phyloP scores from a whole-genome alignment of 2,329 filamentous ascomycete species.

The Alternaria ventricosa region DNA sequence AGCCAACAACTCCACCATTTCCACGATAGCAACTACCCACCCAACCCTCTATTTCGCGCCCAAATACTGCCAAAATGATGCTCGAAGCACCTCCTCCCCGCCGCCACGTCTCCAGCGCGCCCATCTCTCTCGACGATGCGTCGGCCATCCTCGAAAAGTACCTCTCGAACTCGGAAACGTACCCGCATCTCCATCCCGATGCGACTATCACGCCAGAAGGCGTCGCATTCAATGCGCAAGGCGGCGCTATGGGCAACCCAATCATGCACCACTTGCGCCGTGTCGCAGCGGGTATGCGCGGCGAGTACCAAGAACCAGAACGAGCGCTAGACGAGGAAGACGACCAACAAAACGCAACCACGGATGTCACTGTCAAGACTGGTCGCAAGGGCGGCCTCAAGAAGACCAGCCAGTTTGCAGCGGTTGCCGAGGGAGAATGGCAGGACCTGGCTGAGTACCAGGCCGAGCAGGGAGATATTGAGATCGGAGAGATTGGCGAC shows the following conservation, averaged over 20 bases:
- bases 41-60: not conserved
- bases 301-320: slow-evolving; percentile 58
- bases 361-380: not conserved
- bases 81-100: slow-evolving; percentile 47
- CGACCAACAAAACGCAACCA: slow-evolving; percentile 15
- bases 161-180: slow-evolving; percentile 47
- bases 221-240: slow-evolving; percentile 51
- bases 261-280: slow-evolving; percentile 61
- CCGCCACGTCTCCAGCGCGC: slow-evolving; percentile 38
- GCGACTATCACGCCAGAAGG: slow-evolving; percentile 53
- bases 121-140: slow-evolving; percentile 45
- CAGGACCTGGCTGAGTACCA: slow-evolving; percentile 55
- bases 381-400: slow-evolving; percentile 7
- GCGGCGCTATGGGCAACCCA: slow-evolving; percentile 55
- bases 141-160: slow-evolving; percentile 49
- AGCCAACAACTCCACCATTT: not conserved
- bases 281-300: slow-evolving; percentile 59
- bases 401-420: slow-evolving; percentile 16
- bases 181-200: slow-evolving; percentile 58
- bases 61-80: slow-evolving; percentile 30
- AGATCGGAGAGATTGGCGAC: slow-evolving; percentile 52
- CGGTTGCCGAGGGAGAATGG: slow-evolving; percentile 36
- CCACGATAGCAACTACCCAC: not conserved
- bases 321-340: slow-evolving; percentile 50
- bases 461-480: slow-evolving; percentile 47